Evolutionary conservation across 2,329 filamentous ascomycete genomes (phyloP).

Genomic region (Fusarium sp.): DNA sequence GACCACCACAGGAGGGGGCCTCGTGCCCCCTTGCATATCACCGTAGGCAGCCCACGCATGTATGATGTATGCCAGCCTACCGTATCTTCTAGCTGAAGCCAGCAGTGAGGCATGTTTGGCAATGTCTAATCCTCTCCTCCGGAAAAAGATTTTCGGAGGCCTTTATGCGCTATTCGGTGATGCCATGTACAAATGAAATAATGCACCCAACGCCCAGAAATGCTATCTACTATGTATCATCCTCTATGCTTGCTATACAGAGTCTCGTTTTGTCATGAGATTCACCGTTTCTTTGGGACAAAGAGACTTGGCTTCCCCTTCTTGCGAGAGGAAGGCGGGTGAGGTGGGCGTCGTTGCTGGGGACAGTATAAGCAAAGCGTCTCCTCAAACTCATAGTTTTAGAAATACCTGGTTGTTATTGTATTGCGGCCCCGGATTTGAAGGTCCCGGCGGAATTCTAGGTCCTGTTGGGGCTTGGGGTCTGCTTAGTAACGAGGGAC

Average conservation of each 20-base stretch:
- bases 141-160: neutral
- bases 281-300: constrained; percentile 50
- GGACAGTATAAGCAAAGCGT: constrained; percentile 25
- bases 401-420: constrained; percentile 34
- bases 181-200: neutral
- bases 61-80: neutral
- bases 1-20: neutral
- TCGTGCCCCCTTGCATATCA: constrained; percentile 23
- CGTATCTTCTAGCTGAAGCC: neutral
- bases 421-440: constrained; percentile 31
- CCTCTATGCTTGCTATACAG: constrained; percentile 19
- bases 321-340: constrained; percentile 46
- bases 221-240: constrained; percentile 12
- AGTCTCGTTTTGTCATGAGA: neutral
- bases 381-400: neutral
- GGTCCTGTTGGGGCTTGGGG: constrained; percentile 9
- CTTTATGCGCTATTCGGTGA: neutral
- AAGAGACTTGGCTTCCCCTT: constrained; percentile 55
- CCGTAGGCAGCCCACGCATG: neutral
- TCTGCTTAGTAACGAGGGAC: constrained; percentile 14
- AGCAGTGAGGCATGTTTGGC: neutral
- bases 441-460: constrained; percentile 24
- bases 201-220: constrained; percentile 33
- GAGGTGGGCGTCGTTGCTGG: constrained; percentile 27
- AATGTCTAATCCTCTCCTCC: neutral